Conservation (phyloP, 2,329 filamentous ascomycete genomes). For the Sarocladium kiliense region DNA sequence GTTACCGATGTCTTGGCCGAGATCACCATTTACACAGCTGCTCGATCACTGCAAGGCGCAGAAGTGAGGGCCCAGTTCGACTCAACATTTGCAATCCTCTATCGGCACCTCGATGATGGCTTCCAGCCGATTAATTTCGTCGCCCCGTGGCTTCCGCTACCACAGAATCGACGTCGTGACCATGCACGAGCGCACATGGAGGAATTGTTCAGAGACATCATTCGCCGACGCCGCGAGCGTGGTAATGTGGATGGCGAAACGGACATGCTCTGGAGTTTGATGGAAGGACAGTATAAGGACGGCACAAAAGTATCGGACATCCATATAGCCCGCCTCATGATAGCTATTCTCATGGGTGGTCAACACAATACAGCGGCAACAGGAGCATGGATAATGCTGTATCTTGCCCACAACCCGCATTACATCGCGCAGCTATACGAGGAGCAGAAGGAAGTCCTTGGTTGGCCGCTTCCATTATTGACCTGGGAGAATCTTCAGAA, state of each 20-base stretch:
- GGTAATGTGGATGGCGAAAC: not conserved
- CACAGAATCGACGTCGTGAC: not conserved
- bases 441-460: constrained; percentile 3
- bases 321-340: not conserved
- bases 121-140: constrained; percentile 5
- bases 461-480: not conserved
- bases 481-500: not conserved
- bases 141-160: not conserved
- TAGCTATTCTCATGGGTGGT: not conserved
- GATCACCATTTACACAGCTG: not conserved
- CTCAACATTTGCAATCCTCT: not conserved
- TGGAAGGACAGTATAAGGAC: constrained; percentile 4
- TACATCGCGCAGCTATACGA: not conserved
- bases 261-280: constrained; percentile 6
- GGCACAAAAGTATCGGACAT: not conserved
- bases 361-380: constrained; percentile 3
- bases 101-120: constrained; percentile 4
- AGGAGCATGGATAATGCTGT: constrained; percentile 3
- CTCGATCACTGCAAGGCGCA: not conserved
- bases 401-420: not conserved
- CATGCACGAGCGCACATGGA: not conserved
- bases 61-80: not conserved
- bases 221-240: not conserved
- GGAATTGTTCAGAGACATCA: not conserved
- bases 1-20: not conserved